phyloP scores from a whole-genome alignment of 2,329 filamentous ascomycete species.

The Phaeoacremonium minimum region DNA sequence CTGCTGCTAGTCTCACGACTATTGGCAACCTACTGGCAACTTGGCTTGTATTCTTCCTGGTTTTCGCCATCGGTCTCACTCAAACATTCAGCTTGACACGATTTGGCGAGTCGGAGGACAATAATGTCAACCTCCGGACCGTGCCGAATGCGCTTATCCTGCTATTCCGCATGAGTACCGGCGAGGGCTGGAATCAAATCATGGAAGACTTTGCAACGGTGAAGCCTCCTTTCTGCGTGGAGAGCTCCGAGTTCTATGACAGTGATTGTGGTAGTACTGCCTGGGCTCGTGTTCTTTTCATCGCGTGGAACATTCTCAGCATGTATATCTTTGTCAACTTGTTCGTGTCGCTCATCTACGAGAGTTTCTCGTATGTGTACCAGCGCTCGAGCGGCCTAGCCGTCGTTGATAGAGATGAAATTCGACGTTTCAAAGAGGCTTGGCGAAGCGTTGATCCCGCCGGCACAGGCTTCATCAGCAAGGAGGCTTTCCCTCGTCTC shows the following conservation, averaged over 20 bases:
- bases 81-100: slow-evolving; percentile 94
- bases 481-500: slow-evolving; percentile 82
- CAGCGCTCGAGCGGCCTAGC: slow-evolving; percentile 92
- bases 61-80: slow-evolving; percentile 93
- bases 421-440: slow-evolving; percentile 94
- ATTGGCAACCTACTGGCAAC: slow-evolving; percentile 92
- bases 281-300: slow-evolving; percentile 88
- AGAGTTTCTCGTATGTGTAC: slow-evolving; percentile 99
- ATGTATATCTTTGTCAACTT: slow-evolving; percentile 99
- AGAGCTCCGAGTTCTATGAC: slow-evolving; percentile 66
- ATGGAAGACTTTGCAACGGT: slow-evolving; percentile 94
- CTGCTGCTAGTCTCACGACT: slow-evolving; percentile 83
- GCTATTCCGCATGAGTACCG: slow-evolving; percentile 87
- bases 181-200: slow-evolving; percentile 92
- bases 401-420: slow-evolving; percentile 86
- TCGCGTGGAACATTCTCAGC: slow-evolving; percentile 97
- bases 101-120: slow-evolving; percentile 68
- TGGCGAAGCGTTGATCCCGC: slow-evolving; percentile 95
- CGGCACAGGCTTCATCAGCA: slow-evolving; percentile 86
- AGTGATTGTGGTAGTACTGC: slow-evolving; percentile 89
- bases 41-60: slow-evolving; percentile 94
- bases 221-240: slow-evolving; percentile 75
- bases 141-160: slow-evolving; percentile 92
- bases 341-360: slow-evolving; percentile 97
- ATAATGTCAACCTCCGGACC: slow-evolving; percentile 86